Conservation (phyloP, 2,329 filamentous ascomycete genomes). For the Aspergillus pseudonomiae region DNA sequence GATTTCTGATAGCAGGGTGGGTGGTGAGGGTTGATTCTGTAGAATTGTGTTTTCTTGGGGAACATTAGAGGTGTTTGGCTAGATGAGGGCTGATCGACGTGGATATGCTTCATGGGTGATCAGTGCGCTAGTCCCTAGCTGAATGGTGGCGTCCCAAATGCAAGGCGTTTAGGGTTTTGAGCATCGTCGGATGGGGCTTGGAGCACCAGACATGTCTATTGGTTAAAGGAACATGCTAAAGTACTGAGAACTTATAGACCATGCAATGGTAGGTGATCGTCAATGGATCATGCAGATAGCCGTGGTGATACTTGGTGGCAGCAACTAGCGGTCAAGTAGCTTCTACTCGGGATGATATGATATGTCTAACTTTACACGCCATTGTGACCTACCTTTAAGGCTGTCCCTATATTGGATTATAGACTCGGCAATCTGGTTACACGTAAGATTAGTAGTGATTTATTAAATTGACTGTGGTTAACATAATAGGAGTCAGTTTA, state of each 20-base stretch:
- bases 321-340: background rate
- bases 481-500: background rate
- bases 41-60: background rate
- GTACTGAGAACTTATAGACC: background rate
- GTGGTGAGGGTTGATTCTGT: background rate
- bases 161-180: background rate
- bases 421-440: fast-evolving
- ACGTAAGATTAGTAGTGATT: background rate
- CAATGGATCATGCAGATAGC: background rate
- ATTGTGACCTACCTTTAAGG: no score
- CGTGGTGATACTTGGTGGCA: no score
- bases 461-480: background rate
- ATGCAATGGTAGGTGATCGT: background rate
- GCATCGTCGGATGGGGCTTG: fast-evolving
- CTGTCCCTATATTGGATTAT: fast-evolving
- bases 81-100: no score
- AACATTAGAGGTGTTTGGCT: background rate
- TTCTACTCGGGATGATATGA: background rate
- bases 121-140: background rate
- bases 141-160: background rate
- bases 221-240: background rate
- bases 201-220: background rate
- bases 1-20: background rate
- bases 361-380: background rate
- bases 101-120: background rate